phyloP scores from a whole-genome alignment of 108 stramenopile genomes.

The Chaetoceros muelleri region DNA sequence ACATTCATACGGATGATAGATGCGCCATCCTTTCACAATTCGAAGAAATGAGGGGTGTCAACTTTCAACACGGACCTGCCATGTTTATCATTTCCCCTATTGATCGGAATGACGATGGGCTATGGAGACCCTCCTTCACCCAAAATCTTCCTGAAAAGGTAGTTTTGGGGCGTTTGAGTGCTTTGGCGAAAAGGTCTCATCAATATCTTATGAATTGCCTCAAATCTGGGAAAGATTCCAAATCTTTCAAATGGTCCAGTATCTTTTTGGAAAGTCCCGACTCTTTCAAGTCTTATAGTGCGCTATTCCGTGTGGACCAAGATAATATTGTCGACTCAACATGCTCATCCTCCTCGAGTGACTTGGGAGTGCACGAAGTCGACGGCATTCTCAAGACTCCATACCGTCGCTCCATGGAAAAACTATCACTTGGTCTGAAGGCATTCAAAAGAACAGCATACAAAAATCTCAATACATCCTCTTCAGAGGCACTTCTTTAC shows the following conservation, averaged over 20 bases:
- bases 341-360: constrained; percentile 52
- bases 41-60: constrained; percentile 40
- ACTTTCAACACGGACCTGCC: constrained; percentile 37
- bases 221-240: neutral
- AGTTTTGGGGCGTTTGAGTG: constrained; percentile 39
- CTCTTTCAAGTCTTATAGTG: constrained; percentile 67
- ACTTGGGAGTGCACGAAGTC: constrained; percentile 8
- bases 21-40: constrained; percentile 49
- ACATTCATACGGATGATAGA: constrained; percentile 42
- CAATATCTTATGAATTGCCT: constrained; percentile 37
- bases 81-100: constrained; percentile 79
- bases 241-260: constrained; percentile 34
- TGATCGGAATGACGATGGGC: constrained; percentile 32
- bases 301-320: constrained; percentile 53
- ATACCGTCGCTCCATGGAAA: constrained; percentile 45
- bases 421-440: constrained; percentile 46
- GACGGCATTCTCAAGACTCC: constrained; percentile 23
- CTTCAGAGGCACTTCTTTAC: neutral
- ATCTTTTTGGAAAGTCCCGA: constrained; percentile 56
- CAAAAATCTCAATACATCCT: constrained; percentile 37
- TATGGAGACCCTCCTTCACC: constrained; percentile 46
- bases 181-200: constrained; percentile 60
- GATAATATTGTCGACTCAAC: constrained; percentile 43
- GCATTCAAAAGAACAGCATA: constrained; percentile 48
- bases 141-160: constrained; percentile 52